Base-by-base conservation (phyloP, 2,329 filamentous ascomycete genomes). In the Capronia coronata region DNA sequence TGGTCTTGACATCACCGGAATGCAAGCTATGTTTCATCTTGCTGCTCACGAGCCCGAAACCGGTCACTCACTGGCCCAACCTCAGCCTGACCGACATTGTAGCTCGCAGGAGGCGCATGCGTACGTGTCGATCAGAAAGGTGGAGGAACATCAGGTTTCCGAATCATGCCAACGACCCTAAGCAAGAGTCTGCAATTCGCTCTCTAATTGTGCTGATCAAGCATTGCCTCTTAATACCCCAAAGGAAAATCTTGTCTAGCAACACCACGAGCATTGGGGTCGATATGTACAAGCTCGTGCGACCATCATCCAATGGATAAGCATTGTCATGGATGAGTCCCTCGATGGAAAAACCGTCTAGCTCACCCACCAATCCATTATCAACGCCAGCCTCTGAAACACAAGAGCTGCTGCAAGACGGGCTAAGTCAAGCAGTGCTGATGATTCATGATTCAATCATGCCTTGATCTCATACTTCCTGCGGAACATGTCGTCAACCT, bases 401-500 rank as follows among this genome's bases (percentile, higher is more conserved):
- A 34, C 23, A 32, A 46, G 32, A 21, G 49, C 45, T 51, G 51
- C 34, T 47, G 54, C 51, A 54, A 51, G 23, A 52, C 49, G 43
- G 49, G 51, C 11, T 48, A 43, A 44, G 34, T 18, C 16, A 21
- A 13, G 18, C 45, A 39, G 38, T 27, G 38, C 32, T 40, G 30
- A n/a, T 18, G 22, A 29, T 30, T 30, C n/a, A n/a, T n/a, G n/a
- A n/a, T n/a, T 18, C 46, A 37, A 46, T 65, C 79, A 90, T 68
- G 77, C 82, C 78, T 90, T 86, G 72, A 90, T 67, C 49, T 76
- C 71, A 71, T 93, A 93, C 66, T 79, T 78, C 63, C 87, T 80
- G 74, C 85, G 83, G 82, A 87, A 93, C 85, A 88, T 88, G 62
- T 87, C 85, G 64, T 93, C 86, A 41, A 93, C 78, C 67, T 83